phyloP scores from a whole-genome alignment of 768 basidiomycete genomes.

The Agrocybe praecox region DNA sequence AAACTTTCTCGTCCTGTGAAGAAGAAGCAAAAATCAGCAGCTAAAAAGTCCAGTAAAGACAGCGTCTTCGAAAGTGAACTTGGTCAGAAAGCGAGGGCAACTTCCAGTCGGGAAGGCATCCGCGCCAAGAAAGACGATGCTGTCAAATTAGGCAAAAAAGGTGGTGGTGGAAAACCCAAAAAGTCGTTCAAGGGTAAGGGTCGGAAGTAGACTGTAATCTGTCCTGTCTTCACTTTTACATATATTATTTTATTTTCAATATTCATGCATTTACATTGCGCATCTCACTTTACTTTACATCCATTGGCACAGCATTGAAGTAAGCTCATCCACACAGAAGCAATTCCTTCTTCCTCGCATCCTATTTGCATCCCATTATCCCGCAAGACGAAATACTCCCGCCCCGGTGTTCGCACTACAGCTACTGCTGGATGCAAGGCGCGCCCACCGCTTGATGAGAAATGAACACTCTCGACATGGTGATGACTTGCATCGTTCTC shows the following conservation, averaged over 20 bases:
- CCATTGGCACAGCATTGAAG: slow-evolving; percentile 44
- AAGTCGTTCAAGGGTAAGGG: slow-evolving; percentile 6
- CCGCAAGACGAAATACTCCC: slow-evolving; percentile 70
- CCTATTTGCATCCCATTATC: slow-evolving; percentile 83
- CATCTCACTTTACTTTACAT: neutral
- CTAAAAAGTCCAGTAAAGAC: slow-evolving; percentile 32
- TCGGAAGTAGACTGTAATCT: neutral
- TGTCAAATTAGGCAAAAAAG: slow-evolving; percentile 54
- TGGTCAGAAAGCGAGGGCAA: slow-evolving; percentile 38
- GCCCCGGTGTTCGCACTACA: slow-evolving; percentile 64
- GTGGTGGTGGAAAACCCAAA: slow-evolving; percentile 35
- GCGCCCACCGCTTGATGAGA: slow-evolving; percentile 42
- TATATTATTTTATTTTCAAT: neutral
- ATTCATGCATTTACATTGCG: neutral
- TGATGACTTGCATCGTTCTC: slow-evolving; percentile 53
- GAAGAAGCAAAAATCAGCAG: slow-evolving; percentile 32
- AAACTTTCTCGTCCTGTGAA: slow-evolving; percentile 32
- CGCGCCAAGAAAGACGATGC: slow-evolving; percentile 65
- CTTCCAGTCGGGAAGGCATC: slow-evolving; percentile 53
- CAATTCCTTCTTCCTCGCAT: slow-evolving; percentile 73
- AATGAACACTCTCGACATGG: slow-evolving; percentile 76
- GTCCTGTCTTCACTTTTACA: neutral
- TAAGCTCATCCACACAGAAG: slow-evolving; percentile 60
- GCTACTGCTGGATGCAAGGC: slow-evolving; percentile 67
- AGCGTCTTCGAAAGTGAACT: slow-evolving; percentile 64